Conservation (phyloP, 2,329 filamentous ascomycete genomes). For the Thielaviopsis ethacetica region DNA sequence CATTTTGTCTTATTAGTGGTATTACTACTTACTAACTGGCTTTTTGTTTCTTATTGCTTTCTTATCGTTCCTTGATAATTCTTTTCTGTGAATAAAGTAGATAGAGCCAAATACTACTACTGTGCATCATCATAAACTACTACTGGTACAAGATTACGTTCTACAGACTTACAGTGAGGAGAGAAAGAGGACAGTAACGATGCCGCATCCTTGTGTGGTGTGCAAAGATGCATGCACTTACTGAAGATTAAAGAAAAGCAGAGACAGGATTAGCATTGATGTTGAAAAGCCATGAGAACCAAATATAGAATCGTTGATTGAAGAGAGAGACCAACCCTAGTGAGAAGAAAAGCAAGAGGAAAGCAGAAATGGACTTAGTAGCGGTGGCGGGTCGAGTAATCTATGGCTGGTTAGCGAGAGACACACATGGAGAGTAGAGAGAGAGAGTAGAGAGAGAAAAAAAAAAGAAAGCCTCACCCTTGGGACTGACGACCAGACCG, state of each 20-base stretch:
- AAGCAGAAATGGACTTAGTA: constrained; percentile 16
- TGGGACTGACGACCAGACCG: constrained; percentile 90
- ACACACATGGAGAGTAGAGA: neutral
- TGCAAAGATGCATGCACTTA: neutral
- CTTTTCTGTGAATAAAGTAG: too few species aligned
- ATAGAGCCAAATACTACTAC: too few species aligned
- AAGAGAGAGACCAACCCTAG: constrained; percentile 18
- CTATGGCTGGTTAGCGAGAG: constrained; percentile 10
- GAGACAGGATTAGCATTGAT: neutral
- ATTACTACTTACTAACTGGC: neutral
- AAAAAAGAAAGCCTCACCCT: constrained; percentile 30
- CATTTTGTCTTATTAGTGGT: neutral
- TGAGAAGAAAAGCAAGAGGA: neutral
- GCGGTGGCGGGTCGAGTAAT: constrained; percentile 23
- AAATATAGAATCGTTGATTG: neutral
- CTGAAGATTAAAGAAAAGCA: too few species aligned
- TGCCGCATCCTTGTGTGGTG: too few species aligned
- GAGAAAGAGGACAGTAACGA: too few species aligned
- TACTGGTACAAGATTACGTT: too few species aligned
- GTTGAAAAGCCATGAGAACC: neutral
- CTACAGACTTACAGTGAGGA: too few species aligned
- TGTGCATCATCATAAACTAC: too few species aligned
- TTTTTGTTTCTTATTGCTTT: neutral
- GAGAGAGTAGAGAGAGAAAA: neutral
- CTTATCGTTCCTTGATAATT: too few species aligned